A percentile compares a stretch with the other conserved stretches of the same genome.
phyloP scores from a whole-genome alignment of 805 yeast genomes.

The Starmerella etchellsii region DNA sequence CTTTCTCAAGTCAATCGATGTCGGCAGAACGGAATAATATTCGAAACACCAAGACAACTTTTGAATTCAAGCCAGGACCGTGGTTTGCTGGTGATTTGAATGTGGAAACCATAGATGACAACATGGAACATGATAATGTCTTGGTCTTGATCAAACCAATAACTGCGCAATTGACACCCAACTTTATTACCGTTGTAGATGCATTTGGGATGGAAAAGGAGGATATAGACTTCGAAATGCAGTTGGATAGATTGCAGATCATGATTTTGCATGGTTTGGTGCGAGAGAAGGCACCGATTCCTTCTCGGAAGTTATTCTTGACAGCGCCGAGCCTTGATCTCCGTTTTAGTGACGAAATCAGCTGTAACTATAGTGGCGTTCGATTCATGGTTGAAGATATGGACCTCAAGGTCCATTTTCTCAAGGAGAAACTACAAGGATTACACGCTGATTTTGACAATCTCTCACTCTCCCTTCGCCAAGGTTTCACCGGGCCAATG shows the following conservation, averaged over 20 bases:
- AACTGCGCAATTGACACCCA: constrained; percentile 37
- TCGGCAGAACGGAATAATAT: constrained; percentile 5
- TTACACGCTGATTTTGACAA: constrained; percentile 15
- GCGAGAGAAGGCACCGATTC: not conserved
- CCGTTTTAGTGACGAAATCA: constrained; percentile 25
- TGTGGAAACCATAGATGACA: constrained; percentile 26
- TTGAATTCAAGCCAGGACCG: constrained; percentile 8
- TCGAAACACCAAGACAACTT: not conserved
- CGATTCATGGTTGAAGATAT: constrained; percentile 12
- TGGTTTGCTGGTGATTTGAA: constrained; percentile 20
- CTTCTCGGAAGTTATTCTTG: constrained; percentile 19
- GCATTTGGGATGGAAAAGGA: constrained; percentile 29
- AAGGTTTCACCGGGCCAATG: constrained; percentile 1
- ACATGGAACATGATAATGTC: constrained; percentile 34
- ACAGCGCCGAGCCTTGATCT: constrained; percentile 36
- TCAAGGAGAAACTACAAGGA: constrained; percentile 2
- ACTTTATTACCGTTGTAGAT: constrained; percentile 31
- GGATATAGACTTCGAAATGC: constrained; percentile 33
- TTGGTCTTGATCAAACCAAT: constrained; percentile 43
- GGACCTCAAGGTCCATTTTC: constrained; percentile 4
- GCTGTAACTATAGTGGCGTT: constrained; percentile 14
- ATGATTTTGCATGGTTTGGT: constrained; percentile 40
- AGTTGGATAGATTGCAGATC: constrained; percentile 54
- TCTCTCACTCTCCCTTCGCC: constrained; percentile 20
- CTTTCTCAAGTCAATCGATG: constrained; percentile 5